Conservation (phyloP, 805 yeast species). For the Soucietia sequanensis region DNA sequence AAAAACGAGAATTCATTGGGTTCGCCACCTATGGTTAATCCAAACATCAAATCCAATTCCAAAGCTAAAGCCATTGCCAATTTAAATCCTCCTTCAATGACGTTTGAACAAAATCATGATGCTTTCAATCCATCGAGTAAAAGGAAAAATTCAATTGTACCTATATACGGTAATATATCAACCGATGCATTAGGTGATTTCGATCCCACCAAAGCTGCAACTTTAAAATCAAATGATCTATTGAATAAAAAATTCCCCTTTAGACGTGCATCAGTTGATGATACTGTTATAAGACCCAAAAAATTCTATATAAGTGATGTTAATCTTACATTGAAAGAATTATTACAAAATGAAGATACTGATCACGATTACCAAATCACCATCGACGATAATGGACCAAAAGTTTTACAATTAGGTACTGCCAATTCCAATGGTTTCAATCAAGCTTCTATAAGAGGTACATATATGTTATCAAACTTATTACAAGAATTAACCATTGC, state of each 20-base stretch:
- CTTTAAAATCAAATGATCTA: constrained; percentile 4
- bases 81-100: background rate
- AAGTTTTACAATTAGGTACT: constrained; percentile 45
- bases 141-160: constrained; percentile 30
- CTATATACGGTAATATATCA: constrained; percentile 19
- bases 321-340: constrained; percentile 64
- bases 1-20: too few species aligned
- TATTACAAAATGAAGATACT: constrained; percentile 78
- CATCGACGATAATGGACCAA: constrained; percentile 32
- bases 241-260: constrained; percentile 9
- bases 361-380: constrained; percentile 73
- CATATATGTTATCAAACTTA: constrained; percentile 83
- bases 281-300: constrained; percentile 28
- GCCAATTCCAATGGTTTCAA: constrained; percentile 81
- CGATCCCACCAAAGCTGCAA: constrained; percentile 6
- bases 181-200: constrained; percentile 6
- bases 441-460: constrained; percentile 74
- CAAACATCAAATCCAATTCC: background rate
- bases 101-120: background rate
- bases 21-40: constrained; percentile 1
- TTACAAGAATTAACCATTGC: constrained; percentile 90
- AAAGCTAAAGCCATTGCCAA: background rate
- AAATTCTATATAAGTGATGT: constrained; percentile 74
- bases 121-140: too few species aligned
- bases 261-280: constrained; percentile 35